These are phyloP conservation scores for Wakefieldia striispora DNA, from an alignment of 768 basidiomycete species.

Conservation along the genomic window DNA sequence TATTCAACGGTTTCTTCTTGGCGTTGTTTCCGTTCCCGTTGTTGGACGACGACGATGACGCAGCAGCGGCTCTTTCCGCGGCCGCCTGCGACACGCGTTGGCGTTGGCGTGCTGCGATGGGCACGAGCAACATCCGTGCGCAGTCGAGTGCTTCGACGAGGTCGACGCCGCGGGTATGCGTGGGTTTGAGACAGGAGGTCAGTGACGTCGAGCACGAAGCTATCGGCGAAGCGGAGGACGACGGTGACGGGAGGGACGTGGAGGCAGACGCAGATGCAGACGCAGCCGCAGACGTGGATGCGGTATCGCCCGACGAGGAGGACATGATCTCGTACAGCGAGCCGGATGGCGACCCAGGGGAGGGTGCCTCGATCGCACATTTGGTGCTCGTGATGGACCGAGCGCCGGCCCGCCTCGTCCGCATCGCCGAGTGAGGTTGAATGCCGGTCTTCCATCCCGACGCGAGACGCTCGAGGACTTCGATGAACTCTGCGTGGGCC, in stretches of 20 bases:
- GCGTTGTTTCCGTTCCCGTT: conserved; percentile 29
- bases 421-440: conserved; percentile 51
- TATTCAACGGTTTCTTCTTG: conserved; percentile 61
- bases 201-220: not conserved
- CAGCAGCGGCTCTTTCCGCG: conserved; percentile 40
- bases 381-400: conserved; percentile 36
- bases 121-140: conserved; percentile 69
- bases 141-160: conserved; percentile 61
- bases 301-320: conserved; percentile 22
- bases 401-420: conserved; percentile 7
- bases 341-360: conserved; percentile 25
- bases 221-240: too few species aligned
- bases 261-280: conserved; percentile 18
- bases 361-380: conserved; percentile 40
- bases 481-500: conserved; percentile 87
- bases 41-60: conserved; percentile 13
- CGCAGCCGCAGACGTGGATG: conserved; percentile 13
- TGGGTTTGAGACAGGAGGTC: conserved; percentile 7
- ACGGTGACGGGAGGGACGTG: conserved; percentile 1
- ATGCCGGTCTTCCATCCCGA: conserved; percentile 70
- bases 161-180: conserved; percentile 28
- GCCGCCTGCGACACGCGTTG: conserved; percentile 54
- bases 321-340: conserved; percentile 25
- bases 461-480: conserved; percentile 79
- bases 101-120: conserved; percentile 62